Conservation (phyloP, 805 yeast species). For the Schwanniomyces pseudopolymorphus region DNA sequence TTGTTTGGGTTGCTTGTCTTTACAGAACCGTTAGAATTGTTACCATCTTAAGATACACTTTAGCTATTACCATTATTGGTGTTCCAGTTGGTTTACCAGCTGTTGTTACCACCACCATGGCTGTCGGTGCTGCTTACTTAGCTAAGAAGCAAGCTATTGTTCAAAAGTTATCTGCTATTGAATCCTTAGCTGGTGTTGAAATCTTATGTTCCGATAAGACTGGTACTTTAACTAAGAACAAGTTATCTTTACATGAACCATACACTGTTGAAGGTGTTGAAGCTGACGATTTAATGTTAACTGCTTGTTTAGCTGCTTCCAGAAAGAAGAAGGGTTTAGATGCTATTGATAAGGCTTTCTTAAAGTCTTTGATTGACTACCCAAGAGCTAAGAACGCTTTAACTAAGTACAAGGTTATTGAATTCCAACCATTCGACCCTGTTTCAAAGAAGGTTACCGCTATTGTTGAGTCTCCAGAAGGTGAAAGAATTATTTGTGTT, state of each 20-base stretch:
- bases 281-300: slow-evolving; percentile 92
- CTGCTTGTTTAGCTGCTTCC: slow-evolving; percentile 97
- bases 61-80: slow-evolving; percentile 96
- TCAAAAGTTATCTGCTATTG: slow-evolving; percentile 94
- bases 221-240: slow-evolving; percentile 97
- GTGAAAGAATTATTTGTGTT: slow-evolving; percentile 92
- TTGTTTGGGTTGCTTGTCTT: slow-evolving; percentile 93
- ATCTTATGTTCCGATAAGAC: slow-evolving; percentile 97
- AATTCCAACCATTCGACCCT: slow-evolving; percentile 97
- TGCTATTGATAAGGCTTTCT: slow-evolving; percentile 96
- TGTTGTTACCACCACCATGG: slow-evolving; percentile 98
- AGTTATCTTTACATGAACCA: slow-evolving; percentile 93
- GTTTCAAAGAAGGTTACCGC: slow-evolving; percentile 96
- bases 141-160: slow-evolving; percentile 98
- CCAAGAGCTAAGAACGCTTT: slow-evolving; percentile 93
- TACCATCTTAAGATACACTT: slow-evolving; percentile 83
- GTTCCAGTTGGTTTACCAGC: slow-evolving; percentile 99
- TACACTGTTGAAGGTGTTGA: slow-evolving; percentile 97
- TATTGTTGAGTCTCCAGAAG: slow-evolving; percentile 92
- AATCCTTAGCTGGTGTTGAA: slow-evolving; percentile 96
- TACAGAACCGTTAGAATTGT: slow-evolving; percentile 89
- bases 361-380: slow-evolving; percentile 81
- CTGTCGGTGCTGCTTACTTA: slow-evolving; percentile 98
- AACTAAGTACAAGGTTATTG: slow-evolving; percentile 90
- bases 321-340: slow-evolving; percentile 98